A percentile compares a stretch with the other conserved stretches of the same genome.
Conservation (phyloP, 371 early-diverging fungal species). For the Mortierella sp. region DNA sequence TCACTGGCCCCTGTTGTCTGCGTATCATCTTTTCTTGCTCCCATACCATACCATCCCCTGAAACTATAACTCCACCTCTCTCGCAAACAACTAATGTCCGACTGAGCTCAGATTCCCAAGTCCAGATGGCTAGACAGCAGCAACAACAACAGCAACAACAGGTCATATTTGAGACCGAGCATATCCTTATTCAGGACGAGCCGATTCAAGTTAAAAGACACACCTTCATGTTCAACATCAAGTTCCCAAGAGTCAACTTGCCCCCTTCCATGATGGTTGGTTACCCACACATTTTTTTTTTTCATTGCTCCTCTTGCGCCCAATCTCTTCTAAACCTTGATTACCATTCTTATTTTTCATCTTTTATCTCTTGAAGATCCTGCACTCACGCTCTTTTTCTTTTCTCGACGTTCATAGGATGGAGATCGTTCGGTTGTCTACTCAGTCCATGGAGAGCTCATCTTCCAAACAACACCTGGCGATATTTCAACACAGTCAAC, state of each 20-base stretch:
- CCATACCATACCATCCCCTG: constrained; percentile 22
- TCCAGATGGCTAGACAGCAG: background rate
- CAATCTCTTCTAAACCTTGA: background rate
- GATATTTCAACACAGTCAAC: constrained; percentile 15
- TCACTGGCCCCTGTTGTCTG: constrained; percentile 32
- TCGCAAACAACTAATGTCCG: background rate
- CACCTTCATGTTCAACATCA: constrained; percentile 50
- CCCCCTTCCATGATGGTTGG: constrained; percentile 44
- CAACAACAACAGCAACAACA: background rate
- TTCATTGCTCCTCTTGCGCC: background rate
- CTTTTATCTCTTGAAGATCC: background rate
- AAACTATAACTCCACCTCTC: background rate
- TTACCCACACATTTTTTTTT: background rate
- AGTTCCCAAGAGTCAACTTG: constrained; percentile 46
- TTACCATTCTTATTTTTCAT: background rate
- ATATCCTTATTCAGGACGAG: constrained; percentile 38
- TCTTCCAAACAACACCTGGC: constrained; percentile 32
- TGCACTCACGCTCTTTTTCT: background rate
- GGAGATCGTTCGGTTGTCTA: constrained; percentile 36
- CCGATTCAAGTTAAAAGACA: constrained; percentile 38
- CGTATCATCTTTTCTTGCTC: constrained; percentile 41
- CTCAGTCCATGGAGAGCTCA: constrained; percentile 30
- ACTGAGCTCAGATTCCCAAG: constrained; percentile 20
- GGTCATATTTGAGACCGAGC: constrained; percentile 39
- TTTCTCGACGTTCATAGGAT: constrained; percentile 22